Base-by-base conservation (phyloP, 164 flowering plant species). In the Stephania japonica region DNA sequence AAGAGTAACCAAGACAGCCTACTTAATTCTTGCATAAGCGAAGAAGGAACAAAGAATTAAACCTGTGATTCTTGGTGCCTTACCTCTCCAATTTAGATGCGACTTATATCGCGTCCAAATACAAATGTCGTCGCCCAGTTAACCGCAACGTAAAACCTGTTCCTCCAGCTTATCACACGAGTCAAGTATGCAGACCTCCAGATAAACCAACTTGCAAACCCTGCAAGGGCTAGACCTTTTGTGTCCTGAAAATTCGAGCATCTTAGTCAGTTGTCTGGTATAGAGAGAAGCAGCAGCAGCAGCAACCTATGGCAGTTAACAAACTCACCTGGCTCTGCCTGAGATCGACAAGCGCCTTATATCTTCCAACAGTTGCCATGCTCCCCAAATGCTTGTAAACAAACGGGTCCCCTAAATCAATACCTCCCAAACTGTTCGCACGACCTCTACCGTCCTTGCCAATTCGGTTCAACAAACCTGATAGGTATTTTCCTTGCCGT, bases 121-220 rank as follows among this genome's bases (percentile, higher is more conserved):
- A 92, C 82, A 14, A 91, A 84, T 25, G 97, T 94, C 12, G 98
- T 94, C 9, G 84, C 80, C 98, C 97, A 94, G 79, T 94, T 92
- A 68, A 92, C 81, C 0, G 95, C 94, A 23, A 94, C 98, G 76
- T 94, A 94, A 72, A 94, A 90, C 70, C 98, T 81, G 86, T 94
- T 92, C 84, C 97, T 90, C 98, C 98, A 94, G 87, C 98, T 94
- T 67, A 94, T 67, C 7, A 94, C 94, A 1, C 98, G 91, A 0
- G 98, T 92, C 26, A 92, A 88, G 80, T 92, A 92, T 0, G 98
- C 98, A 2, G 98, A 94, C 50, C 97, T 85, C 98, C 98, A 94
- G 72, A 92, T 81, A 67, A 94, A 86, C 95, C 95, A 94, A 81
- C 98, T 94, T 6, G 49, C 16, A 71, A 92, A 88, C 79, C 98